These are phyloP conservation scores for Phytopythium vexans DNA, from an alignment of 352 stramenopile species.

Conservation along the genomic window DNA sequence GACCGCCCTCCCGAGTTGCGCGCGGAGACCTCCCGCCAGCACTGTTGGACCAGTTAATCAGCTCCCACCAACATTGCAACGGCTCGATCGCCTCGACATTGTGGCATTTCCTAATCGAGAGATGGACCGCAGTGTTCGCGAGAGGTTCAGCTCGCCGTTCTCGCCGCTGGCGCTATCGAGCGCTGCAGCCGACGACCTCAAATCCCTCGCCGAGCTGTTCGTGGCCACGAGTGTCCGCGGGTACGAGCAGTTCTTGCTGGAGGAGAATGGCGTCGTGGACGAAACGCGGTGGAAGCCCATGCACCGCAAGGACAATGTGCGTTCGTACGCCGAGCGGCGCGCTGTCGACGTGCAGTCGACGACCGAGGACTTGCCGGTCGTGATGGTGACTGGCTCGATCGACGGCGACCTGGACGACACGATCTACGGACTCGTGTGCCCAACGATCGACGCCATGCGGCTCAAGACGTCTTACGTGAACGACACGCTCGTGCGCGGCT, in stretches of 20 bases:
- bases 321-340: slow-evolving; percentile 17
- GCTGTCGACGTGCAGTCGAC: background rate
- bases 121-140: slow-evolving; percentile 7
- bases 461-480: slow-evolving; percentile 43
- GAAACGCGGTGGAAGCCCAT: slow-evolving; percentile 28
- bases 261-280: slow-evolving; percentile 23
- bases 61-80: background rate
- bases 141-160: slow-evolving; percentile 29
- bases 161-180: slow-evolving; percentile 26
- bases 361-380: slow-evolving; percentile 19
- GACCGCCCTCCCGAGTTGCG: no score
- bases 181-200: slow-evolving; percentile 11
- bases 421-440: slow-evolving; percentile 34
- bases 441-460: slow-evolving; percentile 26
- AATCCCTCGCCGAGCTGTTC: slow-evolving; percentile 21
- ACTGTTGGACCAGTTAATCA: no score
- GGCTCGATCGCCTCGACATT: background rate
- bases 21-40: no score
- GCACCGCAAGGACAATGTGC: slow-evolving; percentile 19
- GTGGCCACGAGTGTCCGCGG: slow-evolving; percentile 17
- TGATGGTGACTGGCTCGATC: slow-evolving; percentile 29
- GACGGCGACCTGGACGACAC: slow-evolving; percentile 29
- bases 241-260: slow-evolving; percentile 31
- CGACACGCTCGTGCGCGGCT: slow-evolving; percentile 34
- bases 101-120: background rate